Evolutionary conservation across 305 asterid genomes (phyloP).

Genomic region (Plantago coronopus): DNA sequence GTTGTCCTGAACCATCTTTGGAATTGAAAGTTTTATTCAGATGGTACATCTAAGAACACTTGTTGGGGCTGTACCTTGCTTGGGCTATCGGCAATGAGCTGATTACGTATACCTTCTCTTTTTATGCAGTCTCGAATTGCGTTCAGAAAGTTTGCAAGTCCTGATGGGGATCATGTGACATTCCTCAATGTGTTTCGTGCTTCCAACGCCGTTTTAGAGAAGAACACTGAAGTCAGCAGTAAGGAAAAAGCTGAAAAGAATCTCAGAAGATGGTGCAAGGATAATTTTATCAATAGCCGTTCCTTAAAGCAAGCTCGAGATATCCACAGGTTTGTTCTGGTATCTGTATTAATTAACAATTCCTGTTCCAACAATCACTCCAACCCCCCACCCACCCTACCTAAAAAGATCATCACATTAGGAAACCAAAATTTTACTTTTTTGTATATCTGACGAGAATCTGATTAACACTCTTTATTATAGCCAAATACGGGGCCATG

Average conservation of each 20-base stretch:
- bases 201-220: slow-evolving; percentile 65
- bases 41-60: neutral
- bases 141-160: slow-evolving; percentile 68
- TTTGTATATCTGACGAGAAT: neutral
- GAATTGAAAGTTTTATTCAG: neutral
- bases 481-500: slow-evolving; percentile 74
- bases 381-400: neutral
- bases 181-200: slow-evolving; percentile 41
- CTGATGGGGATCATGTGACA: slow-evolving; percentile 94
- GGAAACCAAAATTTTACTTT: neutral
- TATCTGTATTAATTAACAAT: no score
- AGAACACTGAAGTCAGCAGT: slow-evolving; percentile 42
- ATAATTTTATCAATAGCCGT: slow-evolving; percentile 75
- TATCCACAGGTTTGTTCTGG: slow-evolving; percentile 58
- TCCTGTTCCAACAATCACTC: neutral
- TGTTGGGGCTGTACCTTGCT: neutral
- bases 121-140: slow-evolving; percentile 67
- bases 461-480: slow-evolving; percentile 6
- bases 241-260: slow-evolving; percentile 73
- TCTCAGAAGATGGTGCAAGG: slow-evolving; percentile 89
- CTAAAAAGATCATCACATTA: no score
- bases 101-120: slow-evolving; percentile 15
- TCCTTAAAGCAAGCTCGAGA: slow-evolving; percentile 89
- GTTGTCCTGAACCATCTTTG: neutral
- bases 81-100: slow-evolving; percentile 11